These are phyloP conservation scores for Venustampulla echinocandica DNA, from an alignment of 495 filamentous ascomycete genomes.

Conservation along the genomic window DNA sequence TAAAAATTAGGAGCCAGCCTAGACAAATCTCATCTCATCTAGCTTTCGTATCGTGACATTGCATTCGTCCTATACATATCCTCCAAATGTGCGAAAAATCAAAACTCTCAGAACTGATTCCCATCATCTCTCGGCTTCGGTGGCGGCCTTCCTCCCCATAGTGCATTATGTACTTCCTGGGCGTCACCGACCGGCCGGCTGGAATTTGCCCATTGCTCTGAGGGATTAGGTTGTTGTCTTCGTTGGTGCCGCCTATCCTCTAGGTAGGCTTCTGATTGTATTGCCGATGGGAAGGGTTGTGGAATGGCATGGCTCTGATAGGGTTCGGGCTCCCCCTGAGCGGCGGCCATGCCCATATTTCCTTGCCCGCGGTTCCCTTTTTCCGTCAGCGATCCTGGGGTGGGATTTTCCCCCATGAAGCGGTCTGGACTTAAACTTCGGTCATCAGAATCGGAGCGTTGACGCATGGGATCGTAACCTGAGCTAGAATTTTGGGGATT, in stretches of 20 bases:
- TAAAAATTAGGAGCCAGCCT: too few species aligned
- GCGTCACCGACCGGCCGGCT: too few species aligned
- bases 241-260: constrained; percentile 10
- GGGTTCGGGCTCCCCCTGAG: constrained; percentile 16
- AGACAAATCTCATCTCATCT: too few species aligned
- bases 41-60: too few species aligned
- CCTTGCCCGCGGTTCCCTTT: too few species aligned
- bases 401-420: background rate
- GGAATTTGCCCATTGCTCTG: constrained; percentile 13
- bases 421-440: constrained; percentile 16
- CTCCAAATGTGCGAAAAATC: too few species aligned
- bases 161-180: too few species aligned
- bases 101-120: too few species aligned
- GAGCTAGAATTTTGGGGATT: constrained; percentile 26
- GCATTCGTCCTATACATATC: too few species aligned
- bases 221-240: constrained; percentile 11
- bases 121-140: too few species aligned
- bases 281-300: constrained; percentile 12
- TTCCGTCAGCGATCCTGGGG: too few species aligned
- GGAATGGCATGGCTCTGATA: constrained; percentile 22
- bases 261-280: constrained; percentile 10
- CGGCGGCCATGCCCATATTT: constrained; percentile 21
- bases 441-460: constrained; percentile 18
- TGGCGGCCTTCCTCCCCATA: too few species aligned
- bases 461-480: constrained; percentile 19